Conservation (phyloP, 331 rosid species). For the Saraca asoca region DNA sequence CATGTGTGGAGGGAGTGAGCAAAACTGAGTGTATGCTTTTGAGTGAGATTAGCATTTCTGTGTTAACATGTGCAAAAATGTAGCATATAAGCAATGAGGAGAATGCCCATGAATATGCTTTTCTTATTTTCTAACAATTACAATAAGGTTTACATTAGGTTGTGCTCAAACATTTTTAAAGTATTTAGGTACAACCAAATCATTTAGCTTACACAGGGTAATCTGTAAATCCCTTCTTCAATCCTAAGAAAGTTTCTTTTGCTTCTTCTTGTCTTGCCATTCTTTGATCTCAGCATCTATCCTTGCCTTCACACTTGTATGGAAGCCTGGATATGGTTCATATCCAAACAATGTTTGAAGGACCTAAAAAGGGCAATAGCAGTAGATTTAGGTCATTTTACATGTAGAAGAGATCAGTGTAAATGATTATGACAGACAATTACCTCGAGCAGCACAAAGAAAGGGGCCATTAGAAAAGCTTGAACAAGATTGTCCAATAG, state of each 20-base stretch:
- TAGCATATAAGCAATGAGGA: neutral
- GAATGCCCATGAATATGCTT: neutral
- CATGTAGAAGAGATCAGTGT: neutral
- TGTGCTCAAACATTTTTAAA: neutral
- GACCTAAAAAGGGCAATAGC: constrained; percentile 40
- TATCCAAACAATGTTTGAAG: constrained; percentile 59
- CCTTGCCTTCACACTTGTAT: constrained; percentile 46
- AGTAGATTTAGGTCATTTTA: neutral
- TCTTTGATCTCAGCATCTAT: constrained; percentile 41
- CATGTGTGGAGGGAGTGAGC: too few relatives aligned
- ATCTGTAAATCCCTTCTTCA: neutral
- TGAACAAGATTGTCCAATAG: constrained; percentile 78
- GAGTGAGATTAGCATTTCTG: too few relatives aligned
- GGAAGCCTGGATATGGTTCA: constrained; percentile 69
- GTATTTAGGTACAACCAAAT: neutral
- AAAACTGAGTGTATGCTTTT: too few relatives aligned
- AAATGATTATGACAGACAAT: constrained; percentile 14
- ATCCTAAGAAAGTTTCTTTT: constrained; percentile 45
- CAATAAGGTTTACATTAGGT: neutral
- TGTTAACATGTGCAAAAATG: too few relatives aligned
- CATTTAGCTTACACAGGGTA: constrained; percentile 17
- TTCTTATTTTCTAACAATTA: neutral
- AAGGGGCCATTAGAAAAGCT: constrained; percentile 86
- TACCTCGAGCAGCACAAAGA: constrained; percentile 87
- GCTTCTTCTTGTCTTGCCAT: constrained; percentile 56